A percentile compares a stretch with the other conserved stretches of the same genome.
phyloP scores from a whole-genome alignment of 345 rosid genomes.

The Mallotus nudiflorus region DNA sequence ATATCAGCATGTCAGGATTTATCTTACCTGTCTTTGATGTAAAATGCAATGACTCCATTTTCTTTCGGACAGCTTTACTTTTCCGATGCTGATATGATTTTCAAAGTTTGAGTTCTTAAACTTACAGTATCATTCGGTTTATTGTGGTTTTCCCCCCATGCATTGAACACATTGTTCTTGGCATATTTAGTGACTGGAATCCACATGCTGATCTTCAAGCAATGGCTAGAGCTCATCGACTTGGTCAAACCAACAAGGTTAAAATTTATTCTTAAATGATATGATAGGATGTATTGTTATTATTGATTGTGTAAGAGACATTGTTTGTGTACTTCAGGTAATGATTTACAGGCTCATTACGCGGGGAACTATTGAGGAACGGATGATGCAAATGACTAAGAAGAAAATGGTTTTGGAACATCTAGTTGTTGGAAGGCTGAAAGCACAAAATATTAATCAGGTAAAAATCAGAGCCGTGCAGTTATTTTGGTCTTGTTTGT shows the following conservation, averaged over 20 bases:
- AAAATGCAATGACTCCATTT: neutral
- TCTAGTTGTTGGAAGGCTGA: constrained; percentile 97
- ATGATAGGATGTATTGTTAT: neutral
- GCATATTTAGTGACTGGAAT: constrained; percentile 89
- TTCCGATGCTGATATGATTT: constrained; percentile 5
- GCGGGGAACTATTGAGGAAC: constrained; percentile 94
- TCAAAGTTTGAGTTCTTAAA: neutral
- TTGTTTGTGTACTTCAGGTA: constrained; percentile 56
- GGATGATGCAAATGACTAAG: constrained; percentile 99
- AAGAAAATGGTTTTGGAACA: constrained; percentile 99
- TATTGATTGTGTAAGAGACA: constrained; percentile 8
- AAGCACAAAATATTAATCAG: constrained; percentile 97
- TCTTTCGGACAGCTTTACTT: neutral
- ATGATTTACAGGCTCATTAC: constrained; percentile 92
- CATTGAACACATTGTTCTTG: constrained; percentile 24
- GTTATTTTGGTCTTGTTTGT: neutral
- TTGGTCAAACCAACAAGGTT: constrained; percentile 98
- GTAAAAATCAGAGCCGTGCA: no score
- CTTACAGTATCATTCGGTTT: no score
- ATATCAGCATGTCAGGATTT: neutral
- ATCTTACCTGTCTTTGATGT: neutral
- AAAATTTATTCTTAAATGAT: constrained; percentile 11
- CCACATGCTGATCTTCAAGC: constrained; percentile 99
- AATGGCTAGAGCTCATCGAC: constrained; percentile 99
- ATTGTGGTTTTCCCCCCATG: neutral